Base-by-base conservation (phyloP, 2,329 filamentous ascomycete species). In the Xylariaceae sp. region DNA sequence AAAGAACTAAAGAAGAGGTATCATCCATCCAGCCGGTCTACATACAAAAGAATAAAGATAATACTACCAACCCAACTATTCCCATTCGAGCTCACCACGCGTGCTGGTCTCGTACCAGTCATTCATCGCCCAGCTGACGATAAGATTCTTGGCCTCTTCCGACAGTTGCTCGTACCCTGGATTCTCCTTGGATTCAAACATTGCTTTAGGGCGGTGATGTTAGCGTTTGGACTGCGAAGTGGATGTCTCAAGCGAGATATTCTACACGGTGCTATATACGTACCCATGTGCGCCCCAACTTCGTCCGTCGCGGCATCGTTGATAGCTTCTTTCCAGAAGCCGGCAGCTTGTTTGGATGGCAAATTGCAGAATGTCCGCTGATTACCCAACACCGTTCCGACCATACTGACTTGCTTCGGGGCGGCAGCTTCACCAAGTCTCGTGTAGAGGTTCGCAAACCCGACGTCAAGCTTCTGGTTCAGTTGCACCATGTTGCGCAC, bases 311-410 rank as follows among this genome's bases (percentile, higher is more conserved):
- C 89, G 60, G 81, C 82, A 52, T 95, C 85, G 65, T 97, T 99
- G 48, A 90, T 74, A 4, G 83, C 85, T 61, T 82, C 78, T 55
- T 76, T 75, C 86, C 89, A 95, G 60, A 76, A 55, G 62, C 81
- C 71, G 52, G 78, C 69, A 6, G 59, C 53, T 48, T 68, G 71
- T 48, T 75, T 78, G 56, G 77, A 76, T 2, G 90, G 90, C 47
- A 95, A 67, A 51, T 90, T 89, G 71, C 91, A 96, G 66, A 97
- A 99, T 0, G 92, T 97, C 59, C 94, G 78, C 54, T 91, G 77
- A 44, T 78, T 81, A 1, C 85, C 85, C 15, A 87, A 68, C 33
- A 89, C 77, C 27, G 76, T 77, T 22, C 77, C 73, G 47, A 80
- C 71, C 67, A 85, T 65, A 62, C 72, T 71, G 52, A 73, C 66